A percentile compares a stretch with the other conserved stretches of the same genome.
Evolutionary conservation across 768 basidiomycete genomes (phyloP).

Genomic region (Cystobasidium tubakii): DNA sequence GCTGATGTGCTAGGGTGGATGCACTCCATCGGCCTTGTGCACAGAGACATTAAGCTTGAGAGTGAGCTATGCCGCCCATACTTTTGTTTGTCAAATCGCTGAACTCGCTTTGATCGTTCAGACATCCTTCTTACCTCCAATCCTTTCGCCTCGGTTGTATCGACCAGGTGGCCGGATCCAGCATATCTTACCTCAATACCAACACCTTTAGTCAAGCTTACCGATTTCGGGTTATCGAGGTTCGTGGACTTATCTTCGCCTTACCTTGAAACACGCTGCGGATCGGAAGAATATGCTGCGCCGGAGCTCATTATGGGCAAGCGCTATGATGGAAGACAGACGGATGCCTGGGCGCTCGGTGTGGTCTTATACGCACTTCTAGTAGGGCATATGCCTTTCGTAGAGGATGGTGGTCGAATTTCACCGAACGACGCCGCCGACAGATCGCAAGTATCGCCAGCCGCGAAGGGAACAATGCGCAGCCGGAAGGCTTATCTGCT

Average conservation of each 20-base stretch:
- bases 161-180: slow-evolving; percentile 45
- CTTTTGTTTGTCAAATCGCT: too few species aligned
- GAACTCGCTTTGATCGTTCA: slow-evolving; percentile 46
- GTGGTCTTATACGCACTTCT: slow-evolving; percentile 77
- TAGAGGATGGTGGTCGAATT: slow-evolving; percentile 31
- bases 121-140: slow-evolving; percentile 69
- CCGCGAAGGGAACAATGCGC: slow-evolving; percentile 19
- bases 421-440: slow-evolving; percentile 18
- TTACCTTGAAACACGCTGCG: slow-evolving; percentile 70
- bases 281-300: slow-evolving; percentile 81
- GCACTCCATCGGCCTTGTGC: slow-evolving; percentile 76
- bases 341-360: slow-evolving; percentile 83
- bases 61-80: slow-evolving; percentile 50
- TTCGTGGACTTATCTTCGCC: slow-evolving; percentile 66
- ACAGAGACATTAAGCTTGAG: slow-evolving; percentile 79
- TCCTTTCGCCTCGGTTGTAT: slow-evolving; percentile 47
- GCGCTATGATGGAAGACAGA: slow-evolving; percentile 73
- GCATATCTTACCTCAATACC: slow-evolving; percentile 50
- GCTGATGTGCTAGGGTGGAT: slow-evolving; percentile 76
- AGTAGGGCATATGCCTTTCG: slow-evolving; percentile 69
- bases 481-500: slow-evolving; percentile 59
- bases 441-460: slow-evolving; percentile 18
- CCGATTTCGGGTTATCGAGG: slow-evolving; percentile 82
- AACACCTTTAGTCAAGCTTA: slow-evolving; percentile 67
- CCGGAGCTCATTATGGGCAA: slow-evolving; percentile 64